Conservation (phyloP, 139 green algal species). For the Chlorella sp. region DNA sequence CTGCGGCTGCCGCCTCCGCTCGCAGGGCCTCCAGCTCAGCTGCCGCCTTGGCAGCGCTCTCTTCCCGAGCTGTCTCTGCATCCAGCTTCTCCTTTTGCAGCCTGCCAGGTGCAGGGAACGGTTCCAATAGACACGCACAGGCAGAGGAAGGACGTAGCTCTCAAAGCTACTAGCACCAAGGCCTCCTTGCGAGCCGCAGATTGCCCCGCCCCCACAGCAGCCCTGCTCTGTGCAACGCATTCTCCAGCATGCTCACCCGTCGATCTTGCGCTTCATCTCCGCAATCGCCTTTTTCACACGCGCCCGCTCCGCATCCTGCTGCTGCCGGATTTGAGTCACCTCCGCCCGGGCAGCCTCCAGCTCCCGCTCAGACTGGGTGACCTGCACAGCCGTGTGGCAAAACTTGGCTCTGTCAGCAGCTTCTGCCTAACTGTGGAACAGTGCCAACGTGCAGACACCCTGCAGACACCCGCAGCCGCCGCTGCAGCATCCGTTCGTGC, state of each 20-base stretch:
- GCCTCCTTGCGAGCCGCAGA: too few relatives aligned
- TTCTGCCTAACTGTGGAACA: too few relatives aligned
- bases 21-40: slow-evolving; percentile 38
- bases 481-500: neutral
- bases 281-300: slow-evolving; percentile 56
- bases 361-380: neutral
- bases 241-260: slow-evolving; percentile 26
- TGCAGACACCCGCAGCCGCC: neutral
- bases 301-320: slow-evolving; percentile 51
- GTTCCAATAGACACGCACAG: neutral
- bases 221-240: too few relatives aligned
- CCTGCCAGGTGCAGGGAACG: neutral
- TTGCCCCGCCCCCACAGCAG: too few relatives aligned
- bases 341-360: slow-evolving; percentile 22
- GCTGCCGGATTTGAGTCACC: slow-evolving; percentile 37
- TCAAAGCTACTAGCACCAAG: too few relatives aligned
- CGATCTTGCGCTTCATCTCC: slow-evolving; percentile 55
- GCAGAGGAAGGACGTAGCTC: too few relatives aligned
- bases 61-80: slow-evolving; percentile 38
- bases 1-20: slow-evolving; percentile 18
- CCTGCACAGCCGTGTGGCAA: neutral
- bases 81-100: slow-evolving; percentile 52
- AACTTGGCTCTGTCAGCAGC: too few relatives aligned
- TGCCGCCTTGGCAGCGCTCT: slow-evolving; percentile 28
- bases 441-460: too few relatives aligned